Conservation (phyloP, 345 rosid genomes). For the Euphorbia lathyris region DNA sequence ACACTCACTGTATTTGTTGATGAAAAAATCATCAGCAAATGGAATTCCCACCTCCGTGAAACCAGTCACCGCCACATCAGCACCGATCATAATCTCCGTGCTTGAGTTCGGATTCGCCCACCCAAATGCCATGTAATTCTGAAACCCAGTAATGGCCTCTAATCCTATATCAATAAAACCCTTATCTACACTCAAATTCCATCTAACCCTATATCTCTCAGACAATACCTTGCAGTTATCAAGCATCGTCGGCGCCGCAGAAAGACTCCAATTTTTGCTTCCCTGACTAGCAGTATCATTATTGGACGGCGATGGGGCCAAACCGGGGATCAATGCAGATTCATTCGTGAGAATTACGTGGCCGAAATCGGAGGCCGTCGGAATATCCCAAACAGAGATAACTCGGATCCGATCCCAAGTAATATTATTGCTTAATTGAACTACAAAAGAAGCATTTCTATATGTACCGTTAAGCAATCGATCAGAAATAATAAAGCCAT, state of each 20-base stretch:
- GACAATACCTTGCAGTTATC: slow-evolving; percentile 76
- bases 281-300: slow-evolving; percentile 20
- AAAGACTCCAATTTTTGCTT: slow-evolving; percentile 20
- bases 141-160: slow-evolving; percentile 59
- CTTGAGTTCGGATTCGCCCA: slow-evolving; percentile 65
- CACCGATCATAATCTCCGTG: slow-evolving; percentile 56
- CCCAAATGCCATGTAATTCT: slow-evolving; percentile 91
- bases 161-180: slow-evolving; percentile 70
- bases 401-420: slow-evolving; percentile 65
- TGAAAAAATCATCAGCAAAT: slow-evolving; percentile 79
- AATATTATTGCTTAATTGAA: slow-evolving; percentile 44
- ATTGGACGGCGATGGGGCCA: slow-evolving; percentile 41
- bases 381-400: slow-evolving; percentile 66
- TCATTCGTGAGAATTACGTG: slow-evolving; percentile 49
- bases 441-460: slow-evolving; percentile 57
- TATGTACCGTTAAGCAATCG: slow-evolving; percentile 61
- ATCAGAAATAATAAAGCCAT: slow-evolving; percentile 65
- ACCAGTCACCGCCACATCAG: slow-evolving; percentile 78
- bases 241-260: slow-evolving; percentile 63
- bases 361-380: slow-evolving; percentile 73
- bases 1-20: slow-evolving; percentile 69
- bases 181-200: slow-evolving; percentile 62
- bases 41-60: slow-evolving; percentile 73
- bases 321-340: slow-evolving; percentile 23
- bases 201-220: slow-evolving; percentile 56